Evolutionary conservation across 768 basidiomycete species (phyloP).

Genomic region (Suillus occidentalis): DNA sequence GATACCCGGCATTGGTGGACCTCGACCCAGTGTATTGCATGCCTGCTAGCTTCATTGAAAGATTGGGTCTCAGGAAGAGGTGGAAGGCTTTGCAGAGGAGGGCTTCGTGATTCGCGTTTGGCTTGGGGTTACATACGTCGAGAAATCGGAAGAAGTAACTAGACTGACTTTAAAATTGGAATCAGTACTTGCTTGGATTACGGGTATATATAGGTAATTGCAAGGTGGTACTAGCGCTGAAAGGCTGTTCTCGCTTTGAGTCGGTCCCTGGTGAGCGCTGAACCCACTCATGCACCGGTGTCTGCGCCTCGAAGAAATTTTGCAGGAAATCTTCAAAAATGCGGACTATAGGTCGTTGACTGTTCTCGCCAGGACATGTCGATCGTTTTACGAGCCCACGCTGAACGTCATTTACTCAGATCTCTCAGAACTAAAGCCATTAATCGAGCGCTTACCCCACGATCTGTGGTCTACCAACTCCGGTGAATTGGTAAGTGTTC

Average conservation of each 20-base stretch:
- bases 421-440: slow-evolving; percentile 30
- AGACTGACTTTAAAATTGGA: background rate
- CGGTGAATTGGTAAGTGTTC: background rate
- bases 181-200: background rate
- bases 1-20: slow-evolving; percentile 80
- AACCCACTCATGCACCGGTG: slow-evolving; percentile 34
- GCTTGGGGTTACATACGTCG: background rate
- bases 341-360: slow-evolving; percentile 32
- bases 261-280: background rate
- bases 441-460: slow-evolving; percentile 32
- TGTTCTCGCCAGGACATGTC: slow-evolving; percentile 31
- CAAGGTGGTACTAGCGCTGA: background rate
- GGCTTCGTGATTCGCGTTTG: slow-evolving; percentile 11
- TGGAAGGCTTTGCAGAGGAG: slow-evolving; percentile 33
- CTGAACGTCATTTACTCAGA: slow-evolving; percentile 33
- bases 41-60: slow-evolving; percentile 79
- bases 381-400: slow-evolving; percentile 33
- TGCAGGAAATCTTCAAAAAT: slow-evolving; percentile 32
- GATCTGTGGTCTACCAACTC: slow-evolving; percentile 30
- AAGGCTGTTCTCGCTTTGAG: background rate
- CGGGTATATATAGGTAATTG: background rate
- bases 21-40: slow-evolving; percentile 86
- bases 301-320: slow-evolving; percentile 33
- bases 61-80: slow-evolving; percentile 62
- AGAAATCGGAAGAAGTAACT: background rate